Conservation (phyloP, 192 early-diverging fungal species). For the Coemansia sp. region DNA sequence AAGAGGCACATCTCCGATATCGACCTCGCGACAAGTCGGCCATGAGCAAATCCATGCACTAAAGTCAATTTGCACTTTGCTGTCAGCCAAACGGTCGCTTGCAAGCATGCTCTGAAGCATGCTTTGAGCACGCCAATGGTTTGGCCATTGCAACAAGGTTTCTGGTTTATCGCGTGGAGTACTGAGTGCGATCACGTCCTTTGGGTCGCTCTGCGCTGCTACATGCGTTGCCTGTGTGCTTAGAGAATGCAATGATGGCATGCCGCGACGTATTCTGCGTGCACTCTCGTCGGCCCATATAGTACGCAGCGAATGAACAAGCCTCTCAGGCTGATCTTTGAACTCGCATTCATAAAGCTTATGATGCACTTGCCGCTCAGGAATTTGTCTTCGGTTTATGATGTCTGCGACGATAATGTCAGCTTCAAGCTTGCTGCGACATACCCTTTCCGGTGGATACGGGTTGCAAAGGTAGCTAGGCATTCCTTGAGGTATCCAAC, state of each 20-base stretch:
- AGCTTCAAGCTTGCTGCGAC: slow-evolving; percentile 74
- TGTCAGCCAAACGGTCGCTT: slow-evolving; percentile 2
- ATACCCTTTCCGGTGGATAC: slow-evolving; percentile 51
- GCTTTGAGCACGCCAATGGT: slow-evolving; percentile 44
- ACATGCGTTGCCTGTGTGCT: slow-evolving; percentile 16
- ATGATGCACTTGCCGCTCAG: slow-evolving; percentile 57
- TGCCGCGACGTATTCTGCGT: slow-evolving; percentile 39
- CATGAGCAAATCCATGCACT: slow-evolving; percentile 16
- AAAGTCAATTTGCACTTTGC: background rate
- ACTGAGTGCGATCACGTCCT: background rate
- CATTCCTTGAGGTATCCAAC: slow-evolving; percentile 38
- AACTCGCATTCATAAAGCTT: slow-evolving; percentile 34
- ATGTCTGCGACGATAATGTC: slow-evolving; percentile 66
- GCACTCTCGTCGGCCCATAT: slow-evolving; percentile 66
- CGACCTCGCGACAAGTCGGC: slow-evolving; percentile 33
- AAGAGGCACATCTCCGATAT: slow-evolving; percentile 6
- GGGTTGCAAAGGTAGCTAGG: slow-evolving; percentile 40
- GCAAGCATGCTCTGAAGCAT: slow-evolving; percentile 38
- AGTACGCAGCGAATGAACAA: slow-evolving; percentile 61
- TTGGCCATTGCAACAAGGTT: slow-evolving; percentile 29
- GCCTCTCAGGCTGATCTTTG: slow-evolving; percentile 28
- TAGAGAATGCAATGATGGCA: slow-evolving; percentile 17
- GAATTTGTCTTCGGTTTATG: slow-evolving; percentile 58
- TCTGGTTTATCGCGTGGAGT: background rate
- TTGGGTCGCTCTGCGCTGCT: background rate